These are phyloP conservation scores for Vitis riparia DNA, from an alignment of 164 flowering plant genomes.

Conservation along the genomic window DNA sequence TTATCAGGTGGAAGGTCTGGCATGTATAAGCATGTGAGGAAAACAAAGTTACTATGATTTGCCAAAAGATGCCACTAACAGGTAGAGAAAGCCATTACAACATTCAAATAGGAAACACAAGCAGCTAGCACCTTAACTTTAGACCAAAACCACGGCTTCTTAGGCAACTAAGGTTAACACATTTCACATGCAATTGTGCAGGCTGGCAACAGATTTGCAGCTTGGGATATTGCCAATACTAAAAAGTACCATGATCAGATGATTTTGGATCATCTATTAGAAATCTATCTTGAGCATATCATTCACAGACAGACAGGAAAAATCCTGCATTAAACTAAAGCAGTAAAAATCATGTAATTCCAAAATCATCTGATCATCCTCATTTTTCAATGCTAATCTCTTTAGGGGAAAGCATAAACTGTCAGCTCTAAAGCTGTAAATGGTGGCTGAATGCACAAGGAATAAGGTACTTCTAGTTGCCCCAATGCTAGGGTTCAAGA, in stretches of 20 bases:
- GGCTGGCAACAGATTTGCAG: neutral
- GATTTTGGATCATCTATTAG: neutral
- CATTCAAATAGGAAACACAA: neutral
- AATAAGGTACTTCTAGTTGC: neutral
- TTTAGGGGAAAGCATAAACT: neutral
- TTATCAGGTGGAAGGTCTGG: constrained; percentile 57
- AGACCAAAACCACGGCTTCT: neutral
- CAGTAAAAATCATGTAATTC: neutral
- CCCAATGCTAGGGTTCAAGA: neutral
- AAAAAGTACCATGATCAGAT: neutral
- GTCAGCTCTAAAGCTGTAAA: neutral
- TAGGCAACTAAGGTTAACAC: neutral
- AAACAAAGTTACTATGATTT: neutral
- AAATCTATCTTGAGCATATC: neutral
- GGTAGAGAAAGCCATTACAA: neutral
- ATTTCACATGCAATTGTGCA: neutral
- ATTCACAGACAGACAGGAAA: neutral
- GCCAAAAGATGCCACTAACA: neutral
- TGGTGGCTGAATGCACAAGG: neutral
- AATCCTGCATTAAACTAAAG: neutral
- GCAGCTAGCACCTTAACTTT: neutral
- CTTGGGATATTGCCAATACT: neutral
- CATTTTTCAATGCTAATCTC: neutral
- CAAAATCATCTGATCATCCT: neutral
- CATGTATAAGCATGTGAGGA: constrained; percentile 3